phyloP scores from a whole-genome alignment of 2,329 filamentous ascomycete genomes.

The Calonectria naviculata region DNA sequence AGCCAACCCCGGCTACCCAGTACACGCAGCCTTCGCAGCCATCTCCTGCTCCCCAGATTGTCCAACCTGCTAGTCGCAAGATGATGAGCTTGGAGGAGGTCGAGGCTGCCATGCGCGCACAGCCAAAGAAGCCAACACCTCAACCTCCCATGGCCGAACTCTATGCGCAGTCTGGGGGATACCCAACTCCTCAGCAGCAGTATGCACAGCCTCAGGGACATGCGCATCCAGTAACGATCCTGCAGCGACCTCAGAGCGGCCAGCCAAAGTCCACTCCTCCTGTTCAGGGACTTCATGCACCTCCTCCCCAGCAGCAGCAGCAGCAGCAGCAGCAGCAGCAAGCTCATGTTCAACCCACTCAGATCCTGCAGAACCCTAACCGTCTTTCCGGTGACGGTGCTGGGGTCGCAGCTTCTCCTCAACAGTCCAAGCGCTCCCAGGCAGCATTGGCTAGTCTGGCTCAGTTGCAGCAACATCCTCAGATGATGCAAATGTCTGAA shows the following conservation, averaged over 20 bases:
- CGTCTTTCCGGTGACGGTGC: slow-evolving; percentile 64
- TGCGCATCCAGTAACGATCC: slow-evolving; percentile 63
- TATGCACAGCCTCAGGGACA: slow-evolving; percentile 49
- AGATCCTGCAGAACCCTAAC: slow-evolving; percentile 85
- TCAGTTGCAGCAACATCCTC: slow-evolving; percentile 49
- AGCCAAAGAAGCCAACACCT: slow-evolving; percentile 65
- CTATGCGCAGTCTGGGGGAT: slow-evolving; percentile 42
- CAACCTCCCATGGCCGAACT: slow-evolving; percentile 42
- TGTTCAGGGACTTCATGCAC: slow-evolving; percentile 42
- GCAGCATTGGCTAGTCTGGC: slow-evolving; percentile 57
- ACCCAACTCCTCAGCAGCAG: slow-evolving; percentile 42
- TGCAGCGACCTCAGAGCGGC: slow-evolving; percentile 63
- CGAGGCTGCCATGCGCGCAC: slow-evolving; percentile 88
- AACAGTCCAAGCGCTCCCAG: slow-evolving; percentile 58
- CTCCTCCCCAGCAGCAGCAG: slow-evolving; percentile 49
- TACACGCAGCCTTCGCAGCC: slow-evolving; percentile 57
- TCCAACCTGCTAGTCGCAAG: slow-evolving; percentile 66
- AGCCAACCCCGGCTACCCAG: slow-evolving; percentile 37
- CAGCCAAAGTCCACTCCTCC: slow-evolving; percentile 54
- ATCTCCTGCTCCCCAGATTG: slow-evolving; percentile 40
- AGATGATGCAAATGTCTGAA: slow-evolving; percentile 79
- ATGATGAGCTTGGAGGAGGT: slow-evolving; percentile 98
- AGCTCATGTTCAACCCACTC: slow-evolving; percentile 68
- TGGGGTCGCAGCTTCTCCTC: slow-evolving; percentile 48
- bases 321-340: slow-evolving; percentile 53